These are phyloP conservation scores for Pseudonitzschia multistriata DNA, from an alignment of 108 stramenopile genomes.

Conservation along the genomic window DNA sequence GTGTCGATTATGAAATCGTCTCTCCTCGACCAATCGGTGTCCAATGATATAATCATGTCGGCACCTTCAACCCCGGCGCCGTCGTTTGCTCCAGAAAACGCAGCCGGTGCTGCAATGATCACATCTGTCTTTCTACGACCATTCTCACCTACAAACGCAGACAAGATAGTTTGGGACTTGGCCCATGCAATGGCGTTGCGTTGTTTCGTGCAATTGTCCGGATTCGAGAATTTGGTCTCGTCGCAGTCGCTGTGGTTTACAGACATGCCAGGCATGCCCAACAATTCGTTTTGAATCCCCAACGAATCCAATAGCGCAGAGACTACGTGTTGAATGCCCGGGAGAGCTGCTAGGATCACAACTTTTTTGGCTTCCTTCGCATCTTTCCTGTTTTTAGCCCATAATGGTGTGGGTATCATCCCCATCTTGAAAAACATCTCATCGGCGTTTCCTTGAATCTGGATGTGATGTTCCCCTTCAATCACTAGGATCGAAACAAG, in stretches of 20 bases:
- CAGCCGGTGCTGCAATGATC: conserved; percentile 61
- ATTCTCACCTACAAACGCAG: conserved; percentile 39
- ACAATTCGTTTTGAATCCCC: conserved; percentile 57
- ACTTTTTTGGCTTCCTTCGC: conserved; percentile 43
- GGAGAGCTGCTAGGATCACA: conserved; percentile 69
- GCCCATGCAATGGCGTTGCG: conserved; percentile 41
- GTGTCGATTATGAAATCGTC: conserved; percentile 39
- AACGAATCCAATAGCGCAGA: conserved; percentile 65
- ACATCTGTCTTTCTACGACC: conserved; percentile 30
- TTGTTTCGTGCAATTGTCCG: conserved; percentile 1
- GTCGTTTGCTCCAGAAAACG: conserved; percentile 45
- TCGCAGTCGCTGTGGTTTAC: neutral
- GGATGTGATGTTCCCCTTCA: conserved; percentile 46
- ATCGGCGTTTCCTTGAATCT: conserved; percentile 14
- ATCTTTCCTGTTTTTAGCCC: conserved; percentile 7
- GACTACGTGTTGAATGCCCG: conserved; percentile 50
- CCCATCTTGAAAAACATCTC: conserved; percentile 2
- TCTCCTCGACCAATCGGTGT: conserved; percentile 87
- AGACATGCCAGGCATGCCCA: neutral
- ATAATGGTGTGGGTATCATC: neutral
- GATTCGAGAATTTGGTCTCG: neutral
- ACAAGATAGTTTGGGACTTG: conserved; percentile 49
- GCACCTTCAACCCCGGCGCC: conserved; percentile 63
- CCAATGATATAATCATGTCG: conserved; percentile 70
- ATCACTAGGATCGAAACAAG: conserved; percentile 48